Evolutionary conservation across 768 basidiomycete species (phyloP), one percentile per base, ranked within the genome.

Genomic region (Suillus luteus): DNA sequence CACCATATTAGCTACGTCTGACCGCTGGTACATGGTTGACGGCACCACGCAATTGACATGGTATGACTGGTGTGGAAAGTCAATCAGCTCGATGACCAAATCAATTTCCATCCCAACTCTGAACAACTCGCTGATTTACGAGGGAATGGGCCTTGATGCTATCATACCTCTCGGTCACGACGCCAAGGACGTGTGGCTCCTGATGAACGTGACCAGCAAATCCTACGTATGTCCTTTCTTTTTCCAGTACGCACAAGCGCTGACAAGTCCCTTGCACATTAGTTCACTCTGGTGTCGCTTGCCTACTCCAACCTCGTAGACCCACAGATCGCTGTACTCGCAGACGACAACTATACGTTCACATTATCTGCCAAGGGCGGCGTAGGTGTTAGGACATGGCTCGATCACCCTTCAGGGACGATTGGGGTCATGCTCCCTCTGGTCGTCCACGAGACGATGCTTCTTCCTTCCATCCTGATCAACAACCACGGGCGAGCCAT

Each of bases 391-490:
- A 86, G 83, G 82, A 82, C 85, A 5, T 86, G 85, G 85, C 74
- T 87, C 2, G 86, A 86, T 62, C 85, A 86, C 71, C 85, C 85
- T 0, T 73, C 76, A 0, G 83, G 83, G 19, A 86, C 83, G 0
- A 74, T 86, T 1, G 86, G 85, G 10, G n/a, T 92, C 80, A 78
- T 15, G 63, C 71, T 63, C 59, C 61, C 62, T 40, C 63, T 15
- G 79, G 75, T 7, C 81, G 83, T 64, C 77, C 79, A n/a, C 80
- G 85, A 59, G 85, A 87, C 64, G 91, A 92, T 73, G 85, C 86
- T 52, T 91, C 90, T 3, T 91, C 90, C 68, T 92, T 86, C 75
- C 86, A 85, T 49, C 73, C 78, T 19, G 72, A 76, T 60, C 73
- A 79, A 43, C 73, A 73, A 37, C 72, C 79, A 54, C 71, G 77